Conservation (phyloP, 2,329 filamentous ascomycete species). For the Bipolaris cookei region DNA sequence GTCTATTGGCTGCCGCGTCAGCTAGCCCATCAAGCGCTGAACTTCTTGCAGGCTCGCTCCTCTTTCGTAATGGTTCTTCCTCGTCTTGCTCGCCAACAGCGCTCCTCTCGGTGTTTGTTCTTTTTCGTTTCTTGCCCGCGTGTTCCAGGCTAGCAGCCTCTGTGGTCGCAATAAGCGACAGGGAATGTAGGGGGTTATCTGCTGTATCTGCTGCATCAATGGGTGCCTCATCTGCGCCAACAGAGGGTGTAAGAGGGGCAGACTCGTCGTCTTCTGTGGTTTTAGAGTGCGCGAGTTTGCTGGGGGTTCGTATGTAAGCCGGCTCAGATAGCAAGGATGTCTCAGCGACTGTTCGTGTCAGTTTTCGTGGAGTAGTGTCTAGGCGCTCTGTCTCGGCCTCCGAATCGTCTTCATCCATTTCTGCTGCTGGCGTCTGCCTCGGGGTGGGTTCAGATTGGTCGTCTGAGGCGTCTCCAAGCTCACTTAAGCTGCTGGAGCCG, state of each 20-base stretch:
- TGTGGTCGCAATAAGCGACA: slow-evolving; percentile 41
- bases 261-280: slow-evolving; percentile 42
- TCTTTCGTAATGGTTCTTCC: slow-evolving; percentile 49
- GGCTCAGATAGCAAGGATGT: slow-evolving; percentile 44
- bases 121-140: slow-evolving; percentile 54
- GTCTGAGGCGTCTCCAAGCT: slow-evolving; percentile 81
- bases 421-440: slow-evolving; percentile 25
- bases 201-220: slow-evolving; percentile 24
- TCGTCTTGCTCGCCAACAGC: slow-evolving; percentile 42
- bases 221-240: slow-evolving; percentile 22
- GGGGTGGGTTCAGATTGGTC: slow-evolving; percentile 54
- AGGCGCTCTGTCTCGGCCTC: slow-evolving; percentile 95
- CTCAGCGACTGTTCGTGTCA: slow-evolving; percentile 49
- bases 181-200: slow-evolving; percentile 38
- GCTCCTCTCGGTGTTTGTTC: slow-evolving; percentile 50
- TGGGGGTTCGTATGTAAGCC: slow-evolving; percentile 44
- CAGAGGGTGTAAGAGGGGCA: slow-evolving; percentile 37
- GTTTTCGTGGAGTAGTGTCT: slow-evolving; percentile 80
- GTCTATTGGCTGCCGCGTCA: slow-evolving; percentile 35
- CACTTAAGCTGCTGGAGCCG: slow-evolving; percentile 87
- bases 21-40: slow-evolving; percentile 39
- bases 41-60: slow-evolving; percentile 37
- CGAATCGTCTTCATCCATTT: slow-evolving; percentile 67
- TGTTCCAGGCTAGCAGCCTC: slow-evolving; percentile 42
- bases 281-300: slow-evolving; percentile 46